phyloP scores from a whole-genome alignment of 2,329 filamentous ascomycete species.

The Aspergillus sclerotialis region DNA sequence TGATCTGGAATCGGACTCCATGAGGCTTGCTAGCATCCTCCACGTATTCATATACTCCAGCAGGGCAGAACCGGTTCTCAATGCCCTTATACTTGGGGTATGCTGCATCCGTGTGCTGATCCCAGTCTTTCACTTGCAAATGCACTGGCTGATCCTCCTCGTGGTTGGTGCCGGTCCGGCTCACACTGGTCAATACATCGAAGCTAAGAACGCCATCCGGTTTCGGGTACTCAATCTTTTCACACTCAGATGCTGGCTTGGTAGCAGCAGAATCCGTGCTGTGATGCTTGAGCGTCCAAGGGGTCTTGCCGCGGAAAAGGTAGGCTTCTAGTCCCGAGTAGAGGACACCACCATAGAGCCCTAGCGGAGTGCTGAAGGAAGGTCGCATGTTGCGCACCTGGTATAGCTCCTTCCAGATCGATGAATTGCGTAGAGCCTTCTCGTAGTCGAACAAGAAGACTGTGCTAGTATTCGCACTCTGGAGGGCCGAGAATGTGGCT shows the following conservation, averaged over 20 bases:
- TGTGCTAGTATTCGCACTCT: constrained; percentile 51
- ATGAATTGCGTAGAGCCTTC: constrained; percentile 73
- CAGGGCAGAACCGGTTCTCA: constrained; percentile 95
- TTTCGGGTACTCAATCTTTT: constrained; percentile 94
- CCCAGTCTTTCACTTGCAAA: constrained; percentile 91
- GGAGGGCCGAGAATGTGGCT: constrained; percentile 73
- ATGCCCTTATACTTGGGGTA: constrained; percentile 86
- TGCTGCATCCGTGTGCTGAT: constrained; percentile 73
- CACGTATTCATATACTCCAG: constrained; percentile 95
- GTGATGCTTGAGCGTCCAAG: constrained; percentile 89
- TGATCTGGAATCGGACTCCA: constrained; percentile 95
- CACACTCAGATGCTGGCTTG: constrained; percentile 67
- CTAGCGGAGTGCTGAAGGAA: constrained; percentile 81
- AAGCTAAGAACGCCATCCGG: constrained; percentile 93
- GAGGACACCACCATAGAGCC: constrained; percentile 79
- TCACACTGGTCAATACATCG: constrained; percentile 92
- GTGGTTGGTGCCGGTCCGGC: constrained; percentile 92
- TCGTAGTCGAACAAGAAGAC: constrained; percentile 96
- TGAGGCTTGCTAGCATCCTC: constrained; percentile 81
- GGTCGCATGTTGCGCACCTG: constrained; percentile 97
- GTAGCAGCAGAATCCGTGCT: constrained; percentile 71
- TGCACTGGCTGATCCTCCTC: constrained; percentile 98
- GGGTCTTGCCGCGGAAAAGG: constrained; percentile 72
- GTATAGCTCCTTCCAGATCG: constrained; percentile 89
- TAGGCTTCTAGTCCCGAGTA: constrained; percentile 94